Evolutionary conservation across 768 basidiomycete genomes (phyloP).

Genomic region (Guyanaporus albipodus): DNA sequence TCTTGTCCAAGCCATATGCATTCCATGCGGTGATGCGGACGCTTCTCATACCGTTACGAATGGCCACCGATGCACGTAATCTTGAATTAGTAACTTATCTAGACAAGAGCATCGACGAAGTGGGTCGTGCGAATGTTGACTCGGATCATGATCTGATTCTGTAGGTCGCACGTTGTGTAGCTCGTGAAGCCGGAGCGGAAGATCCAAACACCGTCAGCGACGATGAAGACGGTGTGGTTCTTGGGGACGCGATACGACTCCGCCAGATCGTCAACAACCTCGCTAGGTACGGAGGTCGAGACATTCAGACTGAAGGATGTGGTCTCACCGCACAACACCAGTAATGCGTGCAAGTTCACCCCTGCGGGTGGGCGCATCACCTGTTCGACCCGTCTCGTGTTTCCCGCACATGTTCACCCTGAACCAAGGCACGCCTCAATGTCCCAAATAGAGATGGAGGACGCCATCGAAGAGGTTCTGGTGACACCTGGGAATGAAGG

Average conservation of each 20-base stretch:
- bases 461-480: constrained; percentile 22
- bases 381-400: constrained; percentile 61
- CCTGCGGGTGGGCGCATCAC: constrained; percentile 62
- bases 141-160: background rate
- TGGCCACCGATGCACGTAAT: constrained; percentile 64
- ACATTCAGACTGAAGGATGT: background rate
- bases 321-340: constrained; percentile 20
- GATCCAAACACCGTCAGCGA: constrained; percentile 12
- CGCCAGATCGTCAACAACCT: constrained; percentile 83
- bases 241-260: constrained; percentile 79
- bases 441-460: constrained; percentile 8
- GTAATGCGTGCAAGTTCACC: constrained; percentile 81
- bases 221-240: constrained; percentile 62
- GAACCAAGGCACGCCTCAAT: constrained; percentile 6
- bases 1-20: constrained; percentile 58
- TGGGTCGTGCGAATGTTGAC: constrained; percentile 18
- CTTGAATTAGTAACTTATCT: constrained; percentile 66
- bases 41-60: constrained; percentile 61
- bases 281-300: constrained; percentile 47
- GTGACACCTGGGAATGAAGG: constrained; percentile 33
- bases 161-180: constrained; percentile 56
- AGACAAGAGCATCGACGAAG: constrained; percentile 63
- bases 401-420: constrained; percentile 23
- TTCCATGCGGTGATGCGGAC: constrained; percentile 79
- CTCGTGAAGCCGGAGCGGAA: constrained; percentile 59